Base-by-base conservation (phyloP, 305 asterid genomes). In the Fraxinus velutina region DNA sequence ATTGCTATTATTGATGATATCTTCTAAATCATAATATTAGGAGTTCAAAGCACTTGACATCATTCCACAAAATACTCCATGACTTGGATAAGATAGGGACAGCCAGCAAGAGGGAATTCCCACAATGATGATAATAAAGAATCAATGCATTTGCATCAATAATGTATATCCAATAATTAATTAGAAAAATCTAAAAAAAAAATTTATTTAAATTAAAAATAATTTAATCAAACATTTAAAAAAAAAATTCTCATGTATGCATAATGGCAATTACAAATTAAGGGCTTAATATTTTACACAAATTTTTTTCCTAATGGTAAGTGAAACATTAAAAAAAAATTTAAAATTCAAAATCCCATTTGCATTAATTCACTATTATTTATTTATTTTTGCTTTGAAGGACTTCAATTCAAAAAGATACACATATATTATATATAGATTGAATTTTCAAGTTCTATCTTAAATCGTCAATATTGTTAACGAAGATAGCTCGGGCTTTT, bases 21-120 rank as follows among this genome's bases (percentile, higher is more conserved):
- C 32, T 22, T 19, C 33, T 62, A 19, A 62, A 22, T 62, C 32
- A 66, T 27, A 27, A 66, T 13, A 27, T 66, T 66, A 7, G 33
- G 71, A 22, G 71, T 22, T 62, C 71, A 62, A 22, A 22, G 32
- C 71, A 62, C 15, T 62, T 62, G 33, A 62, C 32, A 10, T 22
- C 15, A n/a, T 27, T 66, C 37, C 37, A 66, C 27, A 66, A 19
- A 64, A 66, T 66, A 68, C 36, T 12, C 74, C 74, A 29, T 29
- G 74, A 68, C 74, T 68, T 3, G 21, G 75, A 68, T 68, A 68
- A 29, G 75, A 68, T 29, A 13, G 75, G 75, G 75, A 68, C 75
- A 30, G 75, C 37, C 75, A 29, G 42, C 39, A 27, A 68, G 37
- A 12, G 36, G 37, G 39, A 68, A 68, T 12, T 29, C 75, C 75